phyloP scores from a whole-genome alignment of 2,329 filamentous ascomycete species.

The Calonectria pauciramosa region DNA sequence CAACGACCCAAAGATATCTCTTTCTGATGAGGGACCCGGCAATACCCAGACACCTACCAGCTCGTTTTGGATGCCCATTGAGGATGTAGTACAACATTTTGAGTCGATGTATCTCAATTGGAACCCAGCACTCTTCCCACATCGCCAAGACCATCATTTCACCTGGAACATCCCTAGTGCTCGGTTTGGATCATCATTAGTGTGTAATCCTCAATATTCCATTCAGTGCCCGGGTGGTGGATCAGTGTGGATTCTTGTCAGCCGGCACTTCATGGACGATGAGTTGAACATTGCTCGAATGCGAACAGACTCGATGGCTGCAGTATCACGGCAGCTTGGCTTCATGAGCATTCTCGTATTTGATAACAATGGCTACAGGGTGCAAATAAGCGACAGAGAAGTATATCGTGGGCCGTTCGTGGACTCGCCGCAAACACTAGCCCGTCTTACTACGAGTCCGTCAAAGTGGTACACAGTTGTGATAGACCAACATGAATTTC shows the following conservation, averaged over 20 bases:
- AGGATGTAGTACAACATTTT: conserved; percentile 91
- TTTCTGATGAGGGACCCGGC: not conserved
- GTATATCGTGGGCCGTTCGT: conserved; percentile 87
- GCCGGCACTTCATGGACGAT: conserved; percentile 84
- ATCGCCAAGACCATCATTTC: conserved; percentile 92
- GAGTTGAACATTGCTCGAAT: conserved; percentile 70
- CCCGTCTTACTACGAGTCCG: conserved; percentile 69
- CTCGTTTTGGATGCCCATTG: conserved; percentile 94
- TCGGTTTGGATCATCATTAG: conserved; percentile 67
- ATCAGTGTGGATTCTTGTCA: conserved; percentile 86
- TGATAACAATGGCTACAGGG: conserved; percentile 75
- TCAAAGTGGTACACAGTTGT: conserved; percentile 71
- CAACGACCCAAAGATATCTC: not conserved
- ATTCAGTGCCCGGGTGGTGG: conserved; percentile 71
- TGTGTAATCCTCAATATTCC: conserved; percentile 80
- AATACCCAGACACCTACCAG: conserved; percentile 61
- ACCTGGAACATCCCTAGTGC: conserved; percentile 76
- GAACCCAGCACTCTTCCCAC: conserved; percentile 87
- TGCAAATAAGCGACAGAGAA: conserved; percentile 81
- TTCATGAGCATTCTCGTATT: conserved; percentile 93
- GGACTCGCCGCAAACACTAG: conserved; percentile 91
- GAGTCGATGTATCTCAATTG: conserved; percentile 98
- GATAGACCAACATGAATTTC: conserved; percentile 83
- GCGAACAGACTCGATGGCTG: conserved; percentile 56
- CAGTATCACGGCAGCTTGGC: conserved; percentile 71